Evolutionary conservation across 139 green algal genomes (phyloP).

Genomic region (Yamagishiella unicocca): DNA sequence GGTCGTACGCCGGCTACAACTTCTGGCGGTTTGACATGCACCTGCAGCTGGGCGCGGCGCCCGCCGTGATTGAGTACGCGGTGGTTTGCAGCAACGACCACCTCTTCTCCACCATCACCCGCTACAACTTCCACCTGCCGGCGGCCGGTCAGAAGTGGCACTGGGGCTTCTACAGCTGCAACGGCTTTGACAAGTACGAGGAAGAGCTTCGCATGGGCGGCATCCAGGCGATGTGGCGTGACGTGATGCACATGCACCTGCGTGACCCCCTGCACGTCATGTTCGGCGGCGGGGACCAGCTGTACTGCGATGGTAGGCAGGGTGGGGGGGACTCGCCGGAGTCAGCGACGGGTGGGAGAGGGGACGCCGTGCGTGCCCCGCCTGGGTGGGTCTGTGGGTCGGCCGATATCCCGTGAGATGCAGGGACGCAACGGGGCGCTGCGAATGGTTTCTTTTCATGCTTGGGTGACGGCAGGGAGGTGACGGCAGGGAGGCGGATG

Average conservation of each 20-base stretch:
- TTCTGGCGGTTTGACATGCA: conserved; percentile 44
- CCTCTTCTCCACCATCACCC: conserved; percentile 23
- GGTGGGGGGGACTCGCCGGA: background rate
- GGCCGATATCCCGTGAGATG: too few relatives aligned
- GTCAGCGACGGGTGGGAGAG: too few relatives aligned
- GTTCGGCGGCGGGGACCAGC: conserved; percentile 57
- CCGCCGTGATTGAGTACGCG: background rate
- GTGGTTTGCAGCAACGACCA: conserved; percentile 12
- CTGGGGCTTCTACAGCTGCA: conserved; percentile 64
- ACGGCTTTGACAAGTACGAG: conserved; percentile 53
- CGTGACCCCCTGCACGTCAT: conserved; percentile 30
- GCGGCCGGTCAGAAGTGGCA: conserved; percentile 50
- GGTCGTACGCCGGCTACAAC: conserved; percentile 46
- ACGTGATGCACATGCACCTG: conserved; percentile 46
- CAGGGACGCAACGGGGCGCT: too few relatives aligned
- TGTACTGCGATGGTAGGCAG: conserved; percentile 32
- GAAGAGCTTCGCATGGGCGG: conserved; percentile 2
- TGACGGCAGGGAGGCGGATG: too few relatives aligned
- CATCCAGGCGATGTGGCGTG: conserved; percentile 56
- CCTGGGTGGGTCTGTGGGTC: too few relatives aligned
- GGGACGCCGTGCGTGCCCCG: too few relatives aligned
- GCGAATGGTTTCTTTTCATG: too few relatives aligned
- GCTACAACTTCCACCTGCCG: conserved; percentile 51
- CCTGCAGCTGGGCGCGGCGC: background rate
- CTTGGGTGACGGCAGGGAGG: too few relatives aligned